phyloP scores from a whole-genome alignment of 495 filamentous ascomycete species.

The Penicillium paxilli region DNA sequence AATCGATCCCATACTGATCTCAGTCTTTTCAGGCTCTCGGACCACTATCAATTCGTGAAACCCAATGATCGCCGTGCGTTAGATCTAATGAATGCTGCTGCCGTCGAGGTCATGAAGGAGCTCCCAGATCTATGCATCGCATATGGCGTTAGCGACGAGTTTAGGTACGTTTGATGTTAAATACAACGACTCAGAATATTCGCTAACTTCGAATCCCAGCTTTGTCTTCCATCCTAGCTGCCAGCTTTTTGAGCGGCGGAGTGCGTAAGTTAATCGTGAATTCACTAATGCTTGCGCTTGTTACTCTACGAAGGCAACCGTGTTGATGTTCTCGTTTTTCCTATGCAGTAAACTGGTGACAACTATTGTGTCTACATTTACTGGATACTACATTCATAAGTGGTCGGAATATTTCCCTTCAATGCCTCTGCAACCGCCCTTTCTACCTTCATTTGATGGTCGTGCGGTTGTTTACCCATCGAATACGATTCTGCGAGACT shows the following conservation, averaged over 20 bases:
- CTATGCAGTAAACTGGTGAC: slow-evolving; percentile 77
- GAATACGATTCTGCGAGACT: slow-evolving; percentile 78
- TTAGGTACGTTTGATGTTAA: slow-evolving; percentile 54
- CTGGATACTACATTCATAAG: slow-evolving; percentile 80
- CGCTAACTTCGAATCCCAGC: slow-evolving; percentile 39
- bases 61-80: slow-evolving; percentile 88
- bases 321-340: not conserved
- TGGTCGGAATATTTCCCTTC: slow-evolving; percentile 77
- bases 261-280: slow-evolving; percentile 58
- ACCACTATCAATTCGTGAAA: slow-evolving; percentile 81
- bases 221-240: slow-evolving; percentile 86
- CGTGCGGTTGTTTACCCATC: slow-evolving; percentile 85
- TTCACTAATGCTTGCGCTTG: not conserved
- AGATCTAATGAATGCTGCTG: slow-evolving; percentile 92
- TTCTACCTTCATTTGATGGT: slow-evolving; percentile 86
- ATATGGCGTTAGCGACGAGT: slow-evolving; percentile 95
- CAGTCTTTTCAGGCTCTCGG: slow-evolving; percentile 59
- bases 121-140: slow-evolving; percentile 82
- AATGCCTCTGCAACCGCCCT: slow-evolving; percentile 63
- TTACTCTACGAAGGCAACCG: not conserved
- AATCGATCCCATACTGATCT: not conserved
- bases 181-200: not conserved
- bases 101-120: slow-evolving; percentile 77
- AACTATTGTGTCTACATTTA: slow-evolving; percentile 89
- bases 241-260: slow-evolving; percentile 81